Evolutionary conservation across 495 filamentous ascomycete species (phyloP).

Genomic region (Aspergillus egyptiacus): DNA sequence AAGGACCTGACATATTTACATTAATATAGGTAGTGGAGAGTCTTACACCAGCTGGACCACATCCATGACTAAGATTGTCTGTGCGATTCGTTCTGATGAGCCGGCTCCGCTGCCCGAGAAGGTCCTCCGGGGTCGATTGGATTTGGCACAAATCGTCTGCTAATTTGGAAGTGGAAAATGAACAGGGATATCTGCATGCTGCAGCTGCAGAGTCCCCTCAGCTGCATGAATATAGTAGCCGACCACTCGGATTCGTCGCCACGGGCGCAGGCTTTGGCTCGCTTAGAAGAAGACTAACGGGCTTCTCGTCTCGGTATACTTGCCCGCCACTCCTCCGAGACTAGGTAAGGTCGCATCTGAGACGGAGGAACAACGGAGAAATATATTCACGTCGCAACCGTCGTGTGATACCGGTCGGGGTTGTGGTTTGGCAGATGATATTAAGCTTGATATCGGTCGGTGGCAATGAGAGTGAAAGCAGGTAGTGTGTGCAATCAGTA

Average conservation of each 20-base stretch:
- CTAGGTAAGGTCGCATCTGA: background rate
- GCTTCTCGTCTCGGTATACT: background rate
- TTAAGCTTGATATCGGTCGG: background rate
- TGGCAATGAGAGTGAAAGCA: background rate
- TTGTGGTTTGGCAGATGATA: background rate
- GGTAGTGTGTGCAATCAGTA: background rate
- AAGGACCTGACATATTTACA: too few relatives aligned
- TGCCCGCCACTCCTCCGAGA: background rate
- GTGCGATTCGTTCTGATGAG: background rate
- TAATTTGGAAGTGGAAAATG: conserved; percentile 5
- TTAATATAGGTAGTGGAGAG: too few relatives aligned
- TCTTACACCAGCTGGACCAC: background rate
- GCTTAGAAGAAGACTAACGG: background rate
- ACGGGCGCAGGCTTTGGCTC: conserved; percentile 4
- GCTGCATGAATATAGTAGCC: background rate
- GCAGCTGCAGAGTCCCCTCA: too few relatives aligned
- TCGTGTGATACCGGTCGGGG: background rate
- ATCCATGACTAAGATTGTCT: background rate
- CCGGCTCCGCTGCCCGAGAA: background rate
- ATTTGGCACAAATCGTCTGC: background rate
- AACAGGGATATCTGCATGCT: conserved; percentile 16
- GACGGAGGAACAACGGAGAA: background rate
- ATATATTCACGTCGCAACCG: background rate
- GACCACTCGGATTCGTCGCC: conserved; percentile 7
- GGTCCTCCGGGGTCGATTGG: conserved; percentile 1